These are phyloP conservation scores for Pichia inconspicua DNA, from an alignment of 1,139 yeast species.

Conservation along the genomic window DNA sequence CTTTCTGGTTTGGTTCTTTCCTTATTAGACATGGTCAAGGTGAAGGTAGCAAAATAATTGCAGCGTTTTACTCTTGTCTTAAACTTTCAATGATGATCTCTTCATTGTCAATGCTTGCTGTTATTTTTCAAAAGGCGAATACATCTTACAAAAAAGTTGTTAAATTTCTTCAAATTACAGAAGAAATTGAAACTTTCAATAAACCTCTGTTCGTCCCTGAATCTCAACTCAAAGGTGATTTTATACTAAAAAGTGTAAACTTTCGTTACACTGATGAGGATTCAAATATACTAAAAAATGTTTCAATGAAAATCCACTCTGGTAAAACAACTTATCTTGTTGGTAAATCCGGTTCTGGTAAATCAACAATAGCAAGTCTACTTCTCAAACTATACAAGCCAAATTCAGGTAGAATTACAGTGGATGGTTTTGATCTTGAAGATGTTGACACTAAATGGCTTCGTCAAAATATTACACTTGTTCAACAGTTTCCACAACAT, in stretches of 20 bases:
- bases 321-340: slow-evolving; percentile 53
- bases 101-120: slow-evolving; percentile 43
- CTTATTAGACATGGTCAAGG: slow-evolving; percentile 48
- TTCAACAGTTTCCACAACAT: slow-evolving; percentile 62
- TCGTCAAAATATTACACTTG: slow-evolving; percentile 54
- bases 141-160: slow-evolving; percentile 46
- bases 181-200: slow-evolving; percentile 12
- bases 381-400: slow-evolving; percentile 48
- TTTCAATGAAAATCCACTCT: slow-evolving; percentile 31
- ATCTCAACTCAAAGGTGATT: slow-evolving; percentile 31
- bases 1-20: slow-evolving; percentile 80
- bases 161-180: slow-evolving; percentile 22
- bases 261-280: slow-evolving; percentile 41
- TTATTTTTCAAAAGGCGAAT: slow-evolving; percentile 53
- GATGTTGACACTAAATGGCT: slow-evolving; percentile 46
- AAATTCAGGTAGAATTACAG: slow-evolving; percentile 38
- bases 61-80: slow-evolving; percentile 78
- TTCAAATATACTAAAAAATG: slow-evolving; percentile 30
- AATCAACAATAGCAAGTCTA: slow-evolving; percentile 68
- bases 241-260: slow-evolving; percentile 43
- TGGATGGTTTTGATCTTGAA: slow-evolving; percentile 47
- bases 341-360: slow-evolving; percentile 89
- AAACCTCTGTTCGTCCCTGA: slow-evolving; percentile 14
- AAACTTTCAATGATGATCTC: slow-evolving; percentile 56
- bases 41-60: slow-evolving; percentile 56